These are phyloP conservation scores for Sporothrix curviconia DNA, from an alignment of 2,329 filamentous ascomycete species.

Conservation along the genomic window DNA sequence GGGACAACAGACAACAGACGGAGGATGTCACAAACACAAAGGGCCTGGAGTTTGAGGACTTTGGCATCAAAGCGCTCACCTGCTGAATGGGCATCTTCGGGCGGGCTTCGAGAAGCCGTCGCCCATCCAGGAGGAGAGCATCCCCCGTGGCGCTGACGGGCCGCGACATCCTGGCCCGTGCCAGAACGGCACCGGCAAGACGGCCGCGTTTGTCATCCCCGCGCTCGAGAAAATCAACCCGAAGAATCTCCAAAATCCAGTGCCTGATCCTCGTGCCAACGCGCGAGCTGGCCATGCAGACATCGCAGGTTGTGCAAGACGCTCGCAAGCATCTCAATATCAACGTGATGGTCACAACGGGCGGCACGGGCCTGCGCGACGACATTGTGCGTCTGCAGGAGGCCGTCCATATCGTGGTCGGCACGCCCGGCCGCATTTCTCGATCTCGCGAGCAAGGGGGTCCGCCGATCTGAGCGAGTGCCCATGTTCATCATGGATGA, in stretches of 20 bases:
- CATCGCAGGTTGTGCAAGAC: conserved; percentile 99
- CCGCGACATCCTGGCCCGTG: conserved; percentile 88
- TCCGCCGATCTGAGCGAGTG: conserved; percentile 94
- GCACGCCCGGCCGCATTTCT: conserved; percentile 93
- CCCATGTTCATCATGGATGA: conserved; percentile 99
- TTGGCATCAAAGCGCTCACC: conserved; percentile 88
- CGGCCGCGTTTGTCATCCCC: conserved; percentile 94
- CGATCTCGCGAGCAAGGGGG: conserved; percentile 90
- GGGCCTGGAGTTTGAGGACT: conserved; percentile 95
- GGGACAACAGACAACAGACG: conserved; percentile 65
- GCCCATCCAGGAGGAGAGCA: conserved; percentile 98
- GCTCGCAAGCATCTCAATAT: conserved; percentile 89
- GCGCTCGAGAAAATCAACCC: conserved; percentile 93
- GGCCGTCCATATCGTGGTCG: conserved; percentile 93
- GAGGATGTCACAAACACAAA: conserved; percentile 98
- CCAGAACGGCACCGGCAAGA: conserved; percentile 98
- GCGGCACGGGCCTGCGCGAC: conserved; percentile 88
- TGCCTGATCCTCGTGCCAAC: conserved; percentile 94
- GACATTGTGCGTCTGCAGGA: conserved; percentile 95
- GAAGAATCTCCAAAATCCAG: conserved; percentile 92
- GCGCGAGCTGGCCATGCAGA: conserved; percentile 93
- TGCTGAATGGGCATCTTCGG: conserved; percentile 97
- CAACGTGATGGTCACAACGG: conserved; percentile 99
- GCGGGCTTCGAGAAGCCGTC: conserved; percentile 98
- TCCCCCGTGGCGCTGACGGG: conserved; percentile 93